phyloP scores from a whole-genome alignment of 23 red algal genomes.

The Gracilaria caudata region DNA sequence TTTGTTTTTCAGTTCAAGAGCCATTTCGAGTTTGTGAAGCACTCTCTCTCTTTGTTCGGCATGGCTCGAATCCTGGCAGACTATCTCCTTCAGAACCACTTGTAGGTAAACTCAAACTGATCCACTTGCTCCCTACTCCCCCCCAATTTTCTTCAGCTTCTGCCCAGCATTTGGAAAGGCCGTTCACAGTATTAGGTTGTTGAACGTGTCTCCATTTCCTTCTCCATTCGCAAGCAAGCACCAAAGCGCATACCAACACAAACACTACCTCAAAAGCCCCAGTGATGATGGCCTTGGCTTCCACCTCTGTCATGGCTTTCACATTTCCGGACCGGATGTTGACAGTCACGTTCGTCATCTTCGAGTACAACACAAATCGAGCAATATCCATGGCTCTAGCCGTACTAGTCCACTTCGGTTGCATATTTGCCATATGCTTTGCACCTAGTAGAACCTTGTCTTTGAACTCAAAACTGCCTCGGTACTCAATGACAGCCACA shows the following conservation, averaged over 20 bases:
- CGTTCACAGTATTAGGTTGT: constrained; percentile 12
- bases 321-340: not conserved
- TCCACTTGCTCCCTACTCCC: not conserved
- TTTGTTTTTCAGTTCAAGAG: too few relatives aligned
- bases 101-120: not conserved
- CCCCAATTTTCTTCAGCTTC: not conserved
- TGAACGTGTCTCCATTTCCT: constrained; percentile 11
- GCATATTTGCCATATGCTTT: not conserved
- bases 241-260: not conserved
- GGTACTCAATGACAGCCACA: not conserved
- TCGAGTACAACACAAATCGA: not conserved
- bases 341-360: not conserved
- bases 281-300: not conserved
- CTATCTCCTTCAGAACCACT: not conserved
- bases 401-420: not conserved
- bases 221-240: not conserved
- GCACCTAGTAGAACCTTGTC: not conserved
- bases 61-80: too few relatives aligned
- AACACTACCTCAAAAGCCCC: not conserved
- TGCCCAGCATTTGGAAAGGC: not conserved
- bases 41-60: too few relatives aligned
- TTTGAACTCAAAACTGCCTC: constrained; percentile 8
- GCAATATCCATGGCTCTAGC: not conserved
- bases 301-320: not conserved
- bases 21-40: too few relatives aligned